Conservation (phyloP, 2,329 filamentous ascomycete species). For the Corinectria fuckeliana region DNA sequence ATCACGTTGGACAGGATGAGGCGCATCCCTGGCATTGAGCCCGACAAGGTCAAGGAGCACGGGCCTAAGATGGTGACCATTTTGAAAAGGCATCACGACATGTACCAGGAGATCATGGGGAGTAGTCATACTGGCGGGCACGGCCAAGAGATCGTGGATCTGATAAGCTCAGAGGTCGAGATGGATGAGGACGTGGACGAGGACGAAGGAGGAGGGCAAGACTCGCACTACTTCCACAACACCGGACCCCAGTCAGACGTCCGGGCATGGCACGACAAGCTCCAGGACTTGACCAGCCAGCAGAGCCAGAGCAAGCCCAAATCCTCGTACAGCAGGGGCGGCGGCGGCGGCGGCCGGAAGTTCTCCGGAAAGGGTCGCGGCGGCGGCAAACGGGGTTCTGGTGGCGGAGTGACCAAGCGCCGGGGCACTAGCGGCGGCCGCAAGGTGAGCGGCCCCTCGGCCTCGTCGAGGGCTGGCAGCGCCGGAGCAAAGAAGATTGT, state of each 20-base stretch:
- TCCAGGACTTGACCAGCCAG: conserved; percentile 40
- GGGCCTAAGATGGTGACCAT: conserved; percentile 67
- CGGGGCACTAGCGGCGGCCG: conserved; percentile 38
- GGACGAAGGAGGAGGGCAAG: conserved; percentile 47
- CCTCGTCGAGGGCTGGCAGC: conserved; percentile 30
- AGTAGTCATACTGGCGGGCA: conserved; percentile 23
- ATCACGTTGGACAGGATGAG: conserved; percentile 66
- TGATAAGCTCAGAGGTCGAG: conserved; percentile 57
- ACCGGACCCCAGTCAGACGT: conserved; percentile 37
- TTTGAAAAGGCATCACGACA: conserved; percentile 54
- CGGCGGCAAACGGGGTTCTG: conserved; percentile 39
- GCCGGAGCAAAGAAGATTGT: conserved; percentile 35
- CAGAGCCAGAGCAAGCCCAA: conserved; percentile 36
- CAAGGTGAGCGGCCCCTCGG: conserved; percentile 42
- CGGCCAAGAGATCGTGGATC: conserved; percentile 57
- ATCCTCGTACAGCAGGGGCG: conserved; percentile 37
- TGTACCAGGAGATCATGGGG: conserved; percentile 60
- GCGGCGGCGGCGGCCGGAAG: conserved; percentile 37
- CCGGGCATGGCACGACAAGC: conserved; percentile 43
- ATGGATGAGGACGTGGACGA: conserved; percentile 46
- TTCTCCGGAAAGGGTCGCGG: conserved; percentile 37
- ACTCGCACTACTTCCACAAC: conserved; percentile 56
- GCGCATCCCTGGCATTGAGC: conserved; percentile 67
- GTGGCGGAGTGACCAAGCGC: conserved; percentile 41
- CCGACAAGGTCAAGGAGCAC: conserved; percentile 66